Conservation (phyloP, 1,284 basidiomycete genomes). For the Cryptococcus hybrid region DNA sequence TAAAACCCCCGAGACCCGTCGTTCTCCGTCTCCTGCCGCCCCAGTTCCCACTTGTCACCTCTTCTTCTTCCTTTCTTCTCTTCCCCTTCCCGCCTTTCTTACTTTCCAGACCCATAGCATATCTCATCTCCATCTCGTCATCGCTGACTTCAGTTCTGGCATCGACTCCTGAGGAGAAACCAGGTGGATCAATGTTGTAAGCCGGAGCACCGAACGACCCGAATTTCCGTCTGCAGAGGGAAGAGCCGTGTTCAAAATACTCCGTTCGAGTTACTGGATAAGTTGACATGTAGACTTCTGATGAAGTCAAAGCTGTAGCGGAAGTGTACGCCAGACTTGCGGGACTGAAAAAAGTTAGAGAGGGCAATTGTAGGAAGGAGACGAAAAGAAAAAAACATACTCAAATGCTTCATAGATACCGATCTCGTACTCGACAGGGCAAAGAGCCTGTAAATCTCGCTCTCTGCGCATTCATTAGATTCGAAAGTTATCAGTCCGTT, state of each 20-base stretch:
- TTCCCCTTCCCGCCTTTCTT: conserved; percentile 27
- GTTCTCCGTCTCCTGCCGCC: conserved; percentile 38
- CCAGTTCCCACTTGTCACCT: conserved; percentile 47
- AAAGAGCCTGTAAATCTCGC: conserved; percentile 69
- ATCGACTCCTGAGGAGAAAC: conserved; percentile 16
- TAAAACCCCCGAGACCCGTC: not conserved
- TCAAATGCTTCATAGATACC: conserved; percentile 66
- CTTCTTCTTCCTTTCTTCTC: conserved; percentile 33
- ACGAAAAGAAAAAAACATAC: conserved; percentile 55
- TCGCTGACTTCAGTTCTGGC: conserved; percentile 24
- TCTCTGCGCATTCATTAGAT: conserved; percentile 39
- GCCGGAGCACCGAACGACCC: conserved; percentile 25
- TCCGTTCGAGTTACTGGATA: conserved; percentile 69
- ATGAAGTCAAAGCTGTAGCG: conserved; percentile 61
- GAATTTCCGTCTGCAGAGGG: conserved; percentile 58
- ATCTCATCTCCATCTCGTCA: conserved; percentile 41
- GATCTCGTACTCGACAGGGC: conserved; percentile 72
- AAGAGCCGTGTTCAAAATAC: conserved; percentile 75
- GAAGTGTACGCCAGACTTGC: conserved; percentile 68
- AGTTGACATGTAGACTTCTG: conserved; percentile 56
- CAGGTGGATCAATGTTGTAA: conserved; percentile 40
- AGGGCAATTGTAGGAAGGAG: not conserved
- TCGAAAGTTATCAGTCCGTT: not conserved
- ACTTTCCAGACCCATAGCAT: conserved; percentile 40
- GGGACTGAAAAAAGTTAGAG: conserved; percentile 55